Evolutionary conservation across 257 asterid species (phyloP), one percentile per base, ranked within the genome.

Genomic region (Primulina eburnea): DNA sequence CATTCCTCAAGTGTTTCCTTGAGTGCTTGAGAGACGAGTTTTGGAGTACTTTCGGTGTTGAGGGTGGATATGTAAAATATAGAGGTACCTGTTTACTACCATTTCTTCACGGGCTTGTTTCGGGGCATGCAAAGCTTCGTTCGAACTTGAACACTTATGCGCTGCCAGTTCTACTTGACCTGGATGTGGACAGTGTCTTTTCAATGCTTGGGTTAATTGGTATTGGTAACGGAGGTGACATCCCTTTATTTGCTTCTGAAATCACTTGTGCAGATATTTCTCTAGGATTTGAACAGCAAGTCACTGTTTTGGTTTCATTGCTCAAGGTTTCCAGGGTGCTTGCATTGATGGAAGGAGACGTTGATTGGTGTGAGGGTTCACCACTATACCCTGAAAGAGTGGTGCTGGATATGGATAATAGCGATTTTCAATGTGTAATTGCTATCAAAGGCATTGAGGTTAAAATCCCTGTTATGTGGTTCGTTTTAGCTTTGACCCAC

Each of bases 141-240:
- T 84, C 96, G 57, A 93, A 93, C 84, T 71, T 93, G 82, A 93
- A 85, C 73, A 90, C 97, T 28, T 93, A 93, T 76, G 99, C 96
- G 18, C 72, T 93, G 78, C 97, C 96, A 0, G 82, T 85, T 77
- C 73, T 93, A 70, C 95, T 93, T 69, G 96, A 88, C 82, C 77
- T 87, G 64, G 99, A 93, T 74, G 82, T 77, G 64, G 97, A 93
- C 59, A 73, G 96, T 72, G 83, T 93, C 77, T 93, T 93, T 82
- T 87, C 83, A 26, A 84, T 93, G 96, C 92, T 93, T 34, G 85
- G 91, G 33, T 83, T 83, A 63, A 83, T 90, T 74, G 90, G 95
- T 71, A 81, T 92, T 40, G 83, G 80, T 56, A 61, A 70, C 38
- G 80, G 71, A 58, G 82, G 73, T 38, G 90, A 82, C 69, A 83